Evolutionary conservation across 2,329 filamentous ascomycete genomes (phyloP), one percentile per base, ranked within the genome.

Genomic region (Xylaria sp.): DNA sequence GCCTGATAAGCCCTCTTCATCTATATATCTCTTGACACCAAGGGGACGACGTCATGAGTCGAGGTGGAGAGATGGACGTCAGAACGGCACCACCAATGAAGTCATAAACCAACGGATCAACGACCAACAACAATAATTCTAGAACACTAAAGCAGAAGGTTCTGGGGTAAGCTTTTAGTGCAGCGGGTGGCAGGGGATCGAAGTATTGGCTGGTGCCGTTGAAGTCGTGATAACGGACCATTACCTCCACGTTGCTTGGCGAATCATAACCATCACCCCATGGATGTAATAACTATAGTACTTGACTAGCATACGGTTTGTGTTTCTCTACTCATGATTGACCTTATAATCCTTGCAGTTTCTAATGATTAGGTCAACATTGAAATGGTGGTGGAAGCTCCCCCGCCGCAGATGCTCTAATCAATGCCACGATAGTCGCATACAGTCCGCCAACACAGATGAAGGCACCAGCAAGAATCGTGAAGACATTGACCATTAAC

Each of bases 401-500:
- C 2, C 71, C 72, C 15, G 67, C 67, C 2, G 63, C 63, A 14
- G 72, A 67, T 8, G 71, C 72, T 31, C 50, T 21, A 3, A 60
- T 63, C 42, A 72, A 57, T 8, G 72, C 70, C 57, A 77, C 76
- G 43, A 84, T 76, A 0, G 78, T 83, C 11, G 81, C 82, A 67
- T 84, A 84, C 45, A 81, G 74, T 1, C 82, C 82, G 8, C 78
- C 79, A 5, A 81, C 74, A 53, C 78, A 82, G 15, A 84, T 82
- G 55, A 83, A 83, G 0, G 73, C 80, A 0, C 83, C 83, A 0
- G 76, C 75, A 4, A 79, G 57, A 19, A 84, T 71, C 0, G 82
- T 83, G 28, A 78, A 60, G 2, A 78, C 57, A 17, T 78, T 78
- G 14, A 83, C 53, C 0, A 64, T 52, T 0, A 79, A 72, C 73